A percentile compares a stretch with the other conserved stretches of the same genome.
Evolutionary conservation across 352 stramenopile genomes (phyloP).

Genomic region (Elongisporangium prolatum): DNA sequence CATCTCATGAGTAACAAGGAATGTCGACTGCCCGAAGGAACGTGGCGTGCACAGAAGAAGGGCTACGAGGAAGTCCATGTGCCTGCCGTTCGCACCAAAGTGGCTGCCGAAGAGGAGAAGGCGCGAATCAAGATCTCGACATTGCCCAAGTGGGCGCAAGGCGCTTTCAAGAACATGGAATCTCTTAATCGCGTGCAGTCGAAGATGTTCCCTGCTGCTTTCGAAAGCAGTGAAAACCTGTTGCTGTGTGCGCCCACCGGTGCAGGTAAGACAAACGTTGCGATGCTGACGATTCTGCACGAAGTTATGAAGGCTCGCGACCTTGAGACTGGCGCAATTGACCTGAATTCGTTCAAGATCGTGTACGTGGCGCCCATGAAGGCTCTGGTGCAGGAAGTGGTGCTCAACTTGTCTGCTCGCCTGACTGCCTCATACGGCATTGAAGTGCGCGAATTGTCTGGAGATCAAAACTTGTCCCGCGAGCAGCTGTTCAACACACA

Average conservation of each 20-base stretch:
- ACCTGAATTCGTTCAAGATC: constrained; percentile 98
- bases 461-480: constrained; percentile 96
- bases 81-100: constrained; percentile 90
- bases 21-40: constrained; percentile 94
- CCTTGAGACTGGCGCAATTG: constrained; percentile 80
- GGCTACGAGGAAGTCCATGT: constrained; percentile 99
- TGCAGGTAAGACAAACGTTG: constrained; percentile 99
- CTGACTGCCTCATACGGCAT: constrained; percentile 92
- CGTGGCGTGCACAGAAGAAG: constrained; percentile 97
- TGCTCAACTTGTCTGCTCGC: constrained; percentile 95
- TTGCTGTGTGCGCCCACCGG: constrained; percentile 98
- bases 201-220: constrained; percentile 92
- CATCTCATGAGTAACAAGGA: constrained; percentile 99
- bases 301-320: constrained; percentile 93
- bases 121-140: constrained; percentile 86
- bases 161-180: constrained; percentile 96
- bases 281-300: constrained; percentile 98
- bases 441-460: constrained; percentile 96
- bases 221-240: constrained; percentile 96
- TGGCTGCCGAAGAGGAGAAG: constrained; percentile 67
- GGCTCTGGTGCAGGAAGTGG: constrained; percentile 98
- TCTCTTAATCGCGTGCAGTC: constrained; percentile 99
- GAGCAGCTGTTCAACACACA: constrained; percentile 98
- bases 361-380: constrained; percentile 99
- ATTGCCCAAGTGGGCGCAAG: constrained; percentile 94